phyloP scores from a whole-genome alignment of 345 rosid species.

The Corchorus capsularis region DNA sequence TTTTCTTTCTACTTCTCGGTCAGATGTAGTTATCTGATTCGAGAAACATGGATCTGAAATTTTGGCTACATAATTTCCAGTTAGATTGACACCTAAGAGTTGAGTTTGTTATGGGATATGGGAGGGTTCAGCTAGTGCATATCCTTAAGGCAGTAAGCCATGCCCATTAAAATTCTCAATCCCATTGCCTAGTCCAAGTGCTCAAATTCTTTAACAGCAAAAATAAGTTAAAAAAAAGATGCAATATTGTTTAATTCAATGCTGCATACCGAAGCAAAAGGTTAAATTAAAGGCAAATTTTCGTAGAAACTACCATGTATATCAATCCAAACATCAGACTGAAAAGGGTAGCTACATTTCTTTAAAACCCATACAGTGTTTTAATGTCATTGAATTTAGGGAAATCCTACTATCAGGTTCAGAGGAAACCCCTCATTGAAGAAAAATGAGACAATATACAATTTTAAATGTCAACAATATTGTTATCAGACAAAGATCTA shows the following conservation, averaged over 20 bases:
- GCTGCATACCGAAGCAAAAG: constrained; percentile 4
- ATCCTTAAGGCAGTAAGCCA: constrained; percentile 80
- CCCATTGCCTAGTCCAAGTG: constrained; percentile 87
- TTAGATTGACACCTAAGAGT: constrained; percentile 67
- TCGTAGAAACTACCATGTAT: background rate
- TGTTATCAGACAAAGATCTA: too few species aligned
- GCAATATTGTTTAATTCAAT: background rate
- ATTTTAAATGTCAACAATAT: too few species aligned
- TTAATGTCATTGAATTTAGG: too few species aligned
- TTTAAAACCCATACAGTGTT: too few species aligned
- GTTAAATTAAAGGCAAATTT: background rate
- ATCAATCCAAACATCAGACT: background rate
- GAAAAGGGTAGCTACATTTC: too few species aligned
- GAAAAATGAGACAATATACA: too few species aligned
- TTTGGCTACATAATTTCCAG: constrained; percentile 91
- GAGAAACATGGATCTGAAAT: constrained; percentile 69
- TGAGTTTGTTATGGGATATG: constrained; percentile 57
- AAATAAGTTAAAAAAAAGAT: constrained; percentile 6
- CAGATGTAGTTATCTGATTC: constrained; percentile 46
- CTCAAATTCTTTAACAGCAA: constrained; percentile 85
- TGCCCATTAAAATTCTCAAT: constrained; percentile 81
- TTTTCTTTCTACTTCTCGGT: constrained; percentile 33
- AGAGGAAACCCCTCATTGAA: too few species aligned
- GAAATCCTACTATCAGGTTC: too few species aligned
- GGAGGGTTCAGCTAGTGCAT: constrained; percentile 84